Conservation (phyloP, 345 rosid genomes). For the Corchorus capsularis region DNA sequence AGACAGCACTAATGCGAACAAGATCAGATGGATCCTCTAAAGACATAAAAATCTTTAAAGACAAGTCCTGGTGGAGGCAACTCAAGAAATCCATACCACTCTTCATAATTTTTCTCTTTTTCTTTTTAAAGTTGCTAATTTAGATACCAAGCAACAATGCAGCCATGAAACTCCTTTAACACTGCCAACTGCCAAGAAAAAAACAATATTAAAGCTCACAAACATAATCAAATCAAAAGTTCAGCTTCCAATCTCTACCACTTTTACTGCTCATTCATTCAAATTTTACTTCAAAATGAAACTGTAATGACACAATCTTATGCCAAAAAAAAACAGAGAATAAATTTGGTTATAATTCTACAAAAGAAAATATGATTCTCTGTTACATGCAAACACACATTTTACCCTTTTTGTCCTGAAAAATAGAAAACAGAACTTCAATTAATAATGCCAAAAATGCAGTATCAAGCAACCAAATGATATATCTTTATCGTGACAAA, state of each 20-base stretch:
- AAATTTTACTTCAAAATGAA: background rate
- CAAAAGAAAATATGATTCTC: background rate
- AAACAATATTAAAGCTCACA: background rate
- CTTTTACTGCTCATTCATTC: background rate
- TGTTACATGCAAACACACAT: background rate
- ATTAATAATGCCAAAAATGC: background rate
- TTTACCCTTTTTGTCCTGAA: background rate
- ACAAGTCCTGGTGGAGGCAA: constrained; percentile 48
- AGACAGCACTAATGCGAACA: constrained; percentile 64
- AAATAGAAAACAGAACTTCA: background rate
- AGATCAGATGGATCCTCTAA: constrained; percentile 73
- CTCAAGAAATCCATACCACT: constrained; percentile 52
- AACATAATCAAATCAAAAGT: background rate
- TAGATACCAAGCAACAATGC: background rate
- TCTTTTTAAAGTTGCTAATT: constrained; percentile 6
- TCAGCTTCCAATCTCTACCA: background rate
- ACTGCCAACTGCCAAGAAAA: constrained; percentile 10
- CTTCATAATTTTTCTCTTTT: constrained; percentile 30
- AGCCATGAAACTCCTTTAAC: constrained; percentile 14
- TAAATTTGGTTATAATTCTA: background rate
- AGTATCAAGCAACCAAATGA: background rate
- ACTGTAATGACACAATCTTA: background rate
- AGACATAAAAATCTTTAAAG: constrained; percentile 44
- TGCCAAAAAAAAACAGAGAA: background rate
- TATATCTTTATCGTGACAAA: background rate